Evolutionary conservation across 768 basidiomycete genomes (phyloP), one percentile per base, ranked within the genome.

Genomic region (Auriscalpium vulgare): DNA sequence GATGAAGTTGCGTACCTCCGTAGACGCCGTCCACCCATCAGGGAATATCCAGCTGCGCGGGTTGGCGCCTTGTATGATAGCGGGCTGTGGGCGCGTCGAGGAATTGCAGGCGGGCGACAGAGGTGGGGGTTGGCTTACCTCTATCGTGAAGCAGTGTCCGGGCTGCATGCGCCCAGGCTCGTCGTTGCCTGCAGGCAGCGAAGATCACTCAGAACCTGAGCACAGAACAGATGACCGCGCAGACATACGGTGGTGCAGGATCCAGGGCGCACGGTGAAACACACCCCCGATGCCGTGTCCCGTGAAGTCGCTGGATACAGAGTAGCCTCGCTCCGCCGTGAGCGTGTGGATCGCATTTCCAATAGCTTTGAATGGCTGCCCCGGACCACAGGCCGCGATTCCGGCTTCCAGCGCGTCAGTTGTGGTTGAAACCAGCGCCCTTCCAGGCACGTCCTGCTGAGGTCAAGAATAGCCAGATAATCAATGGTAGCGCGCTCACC

Each of bases 11-110:
- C 80, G 53, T 65, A 84, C 93, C 75, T 88, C 84, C 0, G 92
- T 93, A 0, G 88, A 88, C n/a, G 87, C 84, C 3, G 91, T 93
- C 94, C 94, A 95, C 23, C 89, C 91, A 66, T 95, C 94, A 2
- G 89, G 89, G 68, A 90, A 95, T 56, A 91, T 80, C 81, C 85
- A 87, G 2, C 82, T 81, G 23, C 71, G 66, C 0, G 90, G 76
- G 55, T 88, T 75, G 6, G 72, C 68, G 10, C 92, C 92, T 71
- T 92, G 88, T 11, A 95, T 78, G 36, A 95, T 73, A 48, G 77
- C 77, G 4, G 92, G 92, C 87, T 91, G 56, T 10, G 45, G 4
- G 36, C 10, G 45, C 29, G 29, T 29, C 29, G 29, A 29, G 29
- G 29, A 29, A 29, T 4, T 29, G 29, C 29, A 4, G 2, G 29